Base-by-base conservation (phyloP, 257 asterid species). In the Scutellaria barbata region DNA sequence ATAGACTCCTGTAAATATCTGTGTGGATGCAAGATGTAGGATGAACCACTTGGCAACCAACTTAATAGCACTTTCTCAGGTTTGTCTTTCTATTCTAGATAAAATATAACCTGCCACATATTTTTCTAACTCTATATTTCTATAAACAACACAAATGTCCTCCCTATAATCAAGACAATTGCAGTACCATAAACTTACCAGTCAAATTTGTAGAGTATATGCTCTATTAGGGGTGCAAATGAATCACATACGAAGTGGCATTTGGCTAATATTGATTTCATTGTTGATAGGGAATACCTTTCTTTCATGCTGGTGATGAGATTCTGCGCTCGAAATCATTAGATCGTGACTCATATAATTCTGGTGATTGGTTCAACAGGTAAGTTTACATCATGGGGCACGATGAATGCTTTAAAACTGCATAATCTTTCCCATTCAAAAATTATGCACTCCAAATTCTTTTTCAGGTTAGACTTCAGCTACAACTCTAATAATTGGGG, bases 311-410 rank as follows among this genome's bases (percentile, higher is more conserved):
- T 41, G 99, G 99, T 54, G 99, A 94, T 78, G 99, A 94, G 86
- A 85, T 91, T 79, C 84, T 94, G 71, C 98, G 98, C 55, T 94
- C 98, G 64, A 94, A 94, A 82, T 94, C 98, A 22, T 81, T 91
- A 71, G 98, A 94, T 58, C 98, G 97, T 64, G 98, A 94, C 81
- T 94, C 98, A 8, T 94, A 94, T 78, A 94, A 94, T 73, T 94
- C 98, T 47, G 95, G 98, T 67, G 97, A 94, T 85, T 94, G 98
- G 98, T 94, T 94, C 88, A 94, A 94, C 85, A 91, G 96, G 97
- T 89, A 60, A 61, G 35, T 45, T 12, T 22, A 22, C 25, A 22
- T 22, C 25, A 22, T 22, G 25, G 1, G 25, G 25, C 1, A 2
- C 25, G 25, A 22, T 22, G 25, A 22, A 0, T 22, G 11, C 43